These are phyloP conservation scores for Tephrocybe sp. DNA, from an alignment of 768 basidiomycete genomes.

Conservation along the genomic window DNA sequence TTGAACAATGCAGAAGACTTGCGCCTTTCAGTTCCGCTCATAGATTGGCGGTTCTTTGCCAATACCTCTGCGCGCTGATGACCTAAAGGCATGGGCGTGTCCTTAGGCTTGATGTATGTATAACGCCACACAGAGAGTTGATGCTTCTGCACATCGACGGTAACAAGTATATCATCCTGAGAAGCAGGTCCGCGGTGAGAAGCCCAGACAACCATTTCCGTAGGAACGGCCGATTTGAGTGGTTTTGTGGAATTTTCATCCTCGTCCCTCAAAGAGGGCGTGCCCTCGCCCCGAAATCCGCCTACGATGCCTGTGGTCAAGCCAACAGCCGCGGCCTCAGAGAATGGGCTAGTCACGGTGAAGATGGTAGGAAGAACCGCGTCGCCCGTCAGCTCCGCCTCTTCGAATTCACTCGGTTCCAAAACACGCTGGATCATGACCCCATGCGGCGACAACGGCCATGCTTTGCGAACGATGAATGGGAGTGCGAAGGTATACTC, in stretches of 20 bases:
- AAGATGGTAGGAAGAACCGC: conserved; percentile 78
- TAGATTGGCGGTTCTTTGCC: conserved; percentile 42
- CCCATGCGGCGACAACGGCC: conserved; percentile 78
- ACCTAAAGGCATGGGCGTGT: conserved; percentile 43
- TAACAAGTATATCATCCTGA: conserved; percentile 53
- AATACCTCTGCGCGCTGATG: conserved; percentile 22
- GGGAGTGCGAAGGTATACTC: conserved; percentile 81
- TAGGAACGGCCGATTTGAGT: conserved; percentile 55
- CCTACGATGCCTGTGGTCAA: conserved; percentile 62
- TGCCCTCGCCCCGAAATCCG: conserved; percentile 30
- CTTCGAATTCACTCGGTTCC: conserved; percentile 64
- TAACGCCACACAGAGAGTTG: conserved; percentile 74
- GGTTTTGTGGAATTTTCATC: conserved; percentile 51
- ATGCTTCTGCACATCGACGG: conserved; percentile 52
- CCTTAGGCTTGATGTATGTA: conserved; percentile 61
- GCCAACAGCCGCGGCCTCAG: conserved; percentile 73
- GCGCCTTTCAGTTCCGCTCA: conserved; percentile 33
- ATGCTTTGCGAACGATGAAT: conserved; percentile 76
- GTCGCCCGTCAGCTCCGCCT: conserved; percentile 66
- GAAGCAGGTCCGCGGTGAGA: conserved; percentile 43
- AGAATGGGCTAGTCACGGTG: conserved; percentile 72
- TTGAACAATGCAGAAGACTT: conserved; percentile 38
- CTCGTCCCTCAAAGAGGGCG: conserved; percentile 51
- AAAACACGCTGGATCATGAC: conserved; percentile 76
- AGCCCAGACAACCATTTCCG: conserved; percentile 67